phyloP scores from a whole-genome alignment of 2,329 filamentous ascomycete genomes.

The Penicillium sp. region DNA sequence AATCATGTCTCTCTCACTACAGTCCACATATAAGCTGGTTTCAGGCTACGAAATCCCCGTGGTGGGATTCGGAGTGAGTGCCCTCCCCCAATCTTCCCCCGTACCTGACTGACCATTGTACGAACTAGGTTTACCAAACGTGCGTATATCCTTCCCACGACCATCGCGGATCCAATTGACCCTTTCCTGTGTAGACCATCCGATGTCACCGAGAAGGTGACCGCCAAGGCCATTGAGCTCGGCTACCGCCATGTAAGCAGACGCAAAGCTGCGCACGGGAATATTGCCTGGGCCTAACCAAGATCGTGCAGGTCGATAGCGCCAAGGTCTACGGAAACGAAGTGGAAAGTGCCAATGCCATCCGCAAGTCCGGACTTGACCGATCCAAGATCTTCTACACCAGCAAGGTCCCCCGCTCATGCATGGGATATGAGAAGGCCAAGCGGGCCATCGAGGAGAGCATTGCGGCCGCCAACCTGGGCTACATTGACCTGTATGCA shows the following conservation, averaged over 20 bases:
- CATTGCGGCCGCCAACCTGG: conserved; percentile 62
- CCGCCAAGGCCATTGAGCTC: conserved; percentile 56
- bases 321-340: conserved; percentile 63
- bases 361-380: conserved; percentile 54
- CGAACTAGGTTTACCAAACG: conserved; percentile 43
- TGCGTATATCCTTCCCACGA: conserved; percentile 18
- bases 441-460: conserved; percentile 66
- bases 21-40: conserved; percentile 42
- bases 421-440: conserved; percentile 64
- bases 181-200: conserved; percentile 51
- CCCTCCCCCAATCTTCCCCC: background rate
- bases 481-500: conserved; percentile 66
- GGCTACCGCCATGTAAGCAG: conserved; percentile 59
- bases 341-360: conserved; percentile 55
- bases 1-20: conserved; percentile 29
- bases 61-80: conserved; percentile 46
- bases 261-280: background rate
- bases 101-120: conserved; percentile 11
- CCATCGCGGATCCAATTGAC: background rate
- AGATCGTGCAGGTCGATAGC: conserved; percentile 53
- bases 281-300: background rate
- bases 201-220: conserved; percentile 59
- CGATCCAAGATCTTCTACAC: conserved; percentile 64
- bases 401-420: conserved; percentile 57
- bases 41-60: conserved; percentile 44